Evolutionary conservation across 257 asterid species (phyloP), one percentile per base, ranked within the genome.

Genomic region (Striga asiatica): DNA sequence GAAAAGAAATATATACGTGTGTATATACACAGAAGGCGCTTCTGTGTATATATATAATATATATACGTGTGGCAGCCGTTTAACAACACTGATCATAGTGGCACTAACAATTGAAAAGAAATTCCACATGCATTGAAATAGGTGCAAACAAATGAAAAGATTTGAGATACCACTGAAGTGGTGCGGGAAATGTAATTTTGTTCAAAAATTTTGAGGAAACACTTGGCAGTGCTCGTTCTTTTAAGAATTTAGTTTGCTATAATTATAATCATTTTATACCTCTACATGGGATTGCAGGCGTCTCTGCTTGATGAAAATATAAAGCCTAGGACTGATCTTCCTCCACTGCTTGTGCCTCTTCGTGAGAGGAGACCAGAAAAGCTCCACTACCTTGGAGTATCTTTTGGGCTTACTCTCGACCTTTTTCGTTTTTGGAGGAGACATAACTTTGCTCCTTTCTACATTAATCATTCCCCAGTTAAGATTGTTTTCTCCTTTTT

Each of bases 371-470:
- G 67, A 50, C 89, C 98, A 18, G 98, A 91, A 70, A 87, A 78
- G 69, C 94, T 88, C 66, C 95, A 92, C 52, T 92, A 92, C 60
- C 68, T 88, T 38, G 95, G 98, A 9, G 98, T 88, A 48, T 92
- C 98, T 3, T 92, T 92, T 66, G 97, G 95, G 50, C 97, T 92
- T 51, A 88, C 94, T 49, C 74, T 72, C 56, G 93, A 88, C 61
- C 98, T 92, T 66, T 82, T 84, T 63, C 80, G 94, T 46, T 92
- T 92, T 56, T 92, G 98, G 98, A 84, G 86, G 79, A 92, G 71
- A 55, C 98, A 78, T 63, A 81, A 76, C 68, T 92, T 87, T 71
- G 89, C 78, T 66, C 98, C 98, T 17, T 92, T 92, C 76, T 92
- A 78, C 68, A 81, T 88, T 53, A 76, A 88, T 71, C 72, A 71